Evolutionary conservation across 2,329 filamentous ascomycete genomes (phyloP), one percentile per base, ranked within the genome.

Genomic region (Colletotrichum simmondsii): DNA sequence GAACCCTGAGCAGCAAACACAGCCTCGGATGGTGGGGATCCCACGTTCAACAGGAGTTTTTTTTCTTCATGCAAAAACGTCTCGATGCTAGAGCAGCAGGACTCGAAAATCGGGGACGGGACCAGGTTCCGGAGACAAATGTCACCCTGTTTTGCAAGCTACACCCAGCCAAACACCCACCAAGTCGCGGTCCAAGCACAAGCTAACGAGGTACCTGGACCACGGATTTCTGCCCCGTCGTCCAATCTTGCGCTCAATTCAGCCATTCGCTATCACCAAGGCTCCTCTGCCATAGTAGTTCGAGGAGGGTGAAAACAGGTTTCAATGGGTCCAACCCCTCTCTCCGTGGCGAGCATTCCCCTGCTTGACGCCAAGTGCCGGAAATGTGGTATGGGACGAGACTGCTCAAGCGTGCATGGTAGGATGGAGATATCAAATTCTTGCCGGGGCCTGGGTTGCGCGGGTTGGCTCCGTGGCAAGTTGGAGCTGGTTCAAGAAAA

Each of bases 131-230:
- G 54, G 49, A 56, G 19, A 52, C 66, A 32, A 65, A 65, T 70
- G 70, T 52, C 70, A 72, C 70, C 58, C 24, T 35, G 10, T 22
- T 26, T 71, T 24, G 64, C 64, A 68, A 71, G 64, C 68, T 37
- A 26, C 58, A 56, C 64, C 64, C 28, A 57, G 68, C 57, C 30
- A 28, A 28, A 37, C 49, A 46, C 35, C 26, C 12, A 42, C 52
- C 64, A 53, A 14, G 32, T 19, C 35, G 68, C 57, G 56, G 67
- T 70, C 60, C 65, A 54, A 72, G 70, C 70, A 64, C 70, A 60
- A 72, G 37, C 53, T 63, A 42, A n/a, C n/a, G 16, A 28, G 11
- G 65, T 16, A 26, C 46, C 12, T 37, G 14, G 58, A 46, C 49
- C n/a, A 46, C 24, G 28, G 54, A 42, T 30, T n/a, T 42, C n/a